phyloP scores from a whole-genome alignment of 441 rosid species.

The Cnidoscolus chayamansa region DNA sequence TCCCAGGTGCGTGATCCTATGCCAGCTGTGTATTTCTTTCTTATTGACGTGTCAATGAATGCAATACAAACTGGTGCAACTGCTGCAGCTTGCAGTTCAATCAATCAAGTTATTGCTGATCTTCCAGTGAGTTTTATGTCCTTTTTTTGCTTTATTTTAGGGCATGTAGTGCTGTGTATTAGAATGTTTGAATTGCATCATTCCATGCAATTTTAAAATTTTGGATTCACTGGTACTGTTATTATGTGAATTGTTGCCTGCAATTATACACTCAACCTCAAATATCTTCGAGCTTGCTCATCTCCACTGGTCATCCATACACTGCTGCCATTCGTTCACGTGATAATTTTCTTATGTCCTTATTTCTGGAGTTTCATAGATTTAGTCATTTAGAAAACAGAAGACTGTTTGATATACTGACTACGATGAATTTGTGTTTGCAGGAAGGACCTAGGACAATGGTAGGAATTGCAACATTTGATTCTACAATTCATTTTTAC shows the following conservation, averaged over 20 bases:
- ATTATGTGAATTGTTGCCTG: no score
- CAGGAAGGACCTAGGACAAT: conserved; percentile 61
- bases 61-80: conserved; percentile 84
- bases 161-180: no score
- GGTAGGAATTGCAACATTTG: conserved; percentile 83
- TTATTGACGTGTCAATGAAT: conserved; percentile 81
- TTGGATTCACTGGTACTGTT: no score
- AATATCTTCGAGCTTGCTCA: no score
- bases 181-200: background rate
- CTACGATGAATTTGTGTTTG: conserved; percentile 9
- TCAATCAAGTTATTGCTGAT: conserved; percentile 73
- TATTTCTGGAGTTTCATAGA: background rate
- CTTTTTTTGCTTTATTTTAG: background rate
- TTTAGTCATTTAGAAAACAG: background rate
- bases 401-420: conserved; percentile 7
- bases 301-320: background rate
- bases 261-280: no score
- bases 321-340: no score
- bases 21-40: conserved; percentile 82
- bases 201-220: no score
- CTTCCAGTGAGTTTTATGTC: conserved; percentile 63
- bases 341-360: background rate
- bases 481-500: conserved; percentile 70
- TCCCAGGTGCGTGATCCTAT: conserved; percentile 84
- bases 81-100: conserved; percentile 86